A percentile compares a stretch with the other conserved stretches of the same genome.
Conservation (phyloP, 2,329 filamentous ascomycete species). For the Sporothrix schenckii region DNA sequence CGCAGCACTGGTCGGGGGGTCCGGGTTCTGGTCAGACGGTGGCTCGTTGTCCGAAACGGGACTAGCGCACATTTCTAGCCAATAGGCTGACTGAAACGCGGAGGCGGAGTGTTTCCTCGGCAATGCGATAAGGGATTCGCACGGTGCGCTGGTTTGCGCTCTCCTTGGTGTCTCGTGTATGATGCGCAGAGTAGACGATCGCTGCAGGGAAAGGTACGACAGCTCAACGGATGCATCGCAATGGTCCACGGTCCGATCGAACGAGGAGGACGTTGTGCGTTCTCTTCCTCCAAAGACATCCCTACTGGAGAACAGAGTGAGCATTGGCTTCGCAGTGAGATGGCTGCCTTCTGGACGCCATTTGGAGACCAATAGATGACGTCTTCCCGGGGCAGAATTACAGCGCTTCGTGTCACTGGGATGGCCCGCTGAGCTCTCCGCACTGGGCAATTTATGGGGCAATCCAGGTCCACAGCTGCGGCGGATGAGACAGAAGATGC, state of each 20-base stretch:
- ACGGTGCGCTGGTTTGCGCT: slow-evolving; percentile 31
- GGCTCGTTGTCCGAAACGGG: slow-evolving; percentile 36
- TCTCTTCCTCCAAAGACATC: neutral
- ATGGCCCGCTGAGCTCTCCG: slow-evolving; percentile 21
- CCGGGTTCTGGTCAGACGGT: slow-evolving; percentile 33
- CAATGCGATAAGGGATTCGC: slow-evolving; percentile 39
- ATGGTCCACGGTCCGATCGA: neutral
- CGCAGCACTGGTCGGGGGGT: slow-evolving; percentile 29
- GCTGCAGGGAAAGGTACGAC: neutral
- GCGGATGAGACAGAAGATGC: slow-evolving; percentile 10
- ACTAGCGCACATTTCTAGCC: slow-evolving; percentile 38
- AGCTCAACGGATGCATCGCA: neutral
- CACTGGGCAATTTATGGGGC: slow-evolving; percentile 29
- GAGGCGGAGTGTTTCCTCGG: slow-evolving; percentile 39
- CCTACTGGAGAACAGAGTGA: neutral
- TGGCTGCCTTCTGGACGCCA: neutral
- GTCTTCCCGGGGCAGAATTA: slow-evolving; percentile 13
- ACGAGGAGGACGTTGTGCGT: neutral
- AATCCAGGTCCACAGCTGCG: slow-evolving; percentile 1
- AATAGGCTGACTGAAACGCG: slow-evolving; percentile 38
- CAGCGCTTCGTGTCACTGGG: neutral
- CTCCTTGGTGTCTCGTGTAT: slow-evolving; percentile 22
- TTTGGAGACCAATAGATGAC: neutral
- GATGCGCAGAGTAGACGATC: neutral
- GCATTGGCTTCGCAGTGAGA: neutral